Base-by-base conservation (phyloP, 306 rosid species). In the Vigna radiata region DNA sequence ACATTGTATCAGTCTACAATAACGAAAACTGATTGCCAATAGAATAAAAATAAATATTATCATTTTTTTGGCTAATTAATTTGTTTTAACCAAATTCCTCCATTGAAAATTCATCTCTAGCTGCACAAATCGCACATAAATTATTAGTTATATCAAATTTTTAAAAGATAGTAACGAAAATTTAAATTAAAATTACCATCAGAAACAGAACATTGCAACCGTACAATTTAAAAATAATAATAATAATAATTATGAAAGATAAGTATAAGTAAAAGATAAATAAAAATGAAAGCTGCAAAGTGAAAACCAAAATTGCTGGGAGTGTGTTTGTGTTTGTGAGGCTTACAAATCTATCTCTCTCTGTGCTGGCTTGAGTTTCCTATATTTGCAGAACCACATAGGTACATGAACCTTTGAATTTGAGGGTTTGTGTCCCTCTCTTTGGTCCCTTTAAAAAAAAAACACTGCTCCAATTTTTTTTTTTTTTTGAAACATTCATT, bases 401-500 rank as follows among this genome's bases (percentile, higher is more conserved):
- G 68, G 46, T 12, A 77, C 56, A 55, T 60, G 50, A 73, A 59
- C 87, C 82, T 66, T 47, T 77, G 80, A 52, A 73, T 82, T 55
- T 68, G 86, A 86, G 85, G 84, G 79, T 43, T 85, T 85, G 84
- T 84, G 80, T 82, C 87, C 55, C 60, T 74, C 6, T 43, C 13
- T 79, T 12, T 53, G 55, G 72, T 50, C 46, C 47, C 15, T 0
- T 36, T 62, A 15, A 62, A 62, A 17, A 66, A 66, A 39, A 41
- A 53, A 0, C 44, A 41, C 12, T 39, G 39, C 68, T 54, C 3
- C 31, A 15, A 48, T 29, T 3, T 8, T 23, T 21, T 8, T 31
- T 10, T 43, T 31, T 10, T 43, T 10, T 43, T 46, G 21, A 23
- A 23, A 21, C 16, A 17, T 68, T 68, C 50, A 16, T 29, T 72